Base-by-base conservation (phyloP, 2,329 filamentous ascomycete genomes). In the Pezicula radicicola region DNA sequence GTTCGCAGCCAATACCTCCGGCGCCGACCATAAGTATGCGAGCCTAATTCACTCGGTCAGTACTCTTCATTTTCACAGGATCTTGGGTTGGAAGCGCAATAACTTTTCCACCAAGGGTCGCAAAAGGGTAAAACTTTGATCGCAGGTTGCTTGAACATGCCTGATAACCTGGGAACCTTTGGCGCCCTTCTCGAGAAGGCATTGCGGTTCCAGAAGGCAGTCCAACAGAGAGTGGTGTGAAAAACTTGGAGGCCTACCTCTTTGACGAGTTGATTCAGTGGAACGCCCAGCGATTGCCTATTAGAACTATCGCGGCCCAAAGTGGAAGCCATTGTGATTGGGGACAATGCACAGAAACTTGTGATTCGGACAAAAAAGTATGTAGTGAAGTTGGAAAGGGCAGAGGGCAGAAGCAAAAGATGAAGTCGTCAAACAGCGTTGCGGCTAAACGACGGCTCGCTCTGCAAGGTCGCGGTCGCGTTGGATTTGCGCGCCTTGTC, bases 1-100 rank as follows among this genome's bases (percentile, higher is more conserved):
- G 80, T 74, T 99, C 94, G 74, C 94, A 99, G 62, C 94, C 94
- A 67, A 99, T 99, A 56, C 94, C 94, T 56, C 94, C 94, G 51
- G 94, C 94, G 64, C 94, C 94, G 52, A 99, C 93, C 78, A 99
- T 91, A 53, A 99, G 79, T 49, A 97, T 87, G 57, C 87, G 88
- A 55, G 91, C 83, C 91, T 96, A 72, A 54, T 55, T 52, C 50
- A 46, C 54, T 40, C 40, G 44, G 65, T 76, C 64, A 75, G 72
- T 64, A 19, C 25, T 27, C 41, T 44, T 46, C 41, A 47, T 33
- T 37, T 54, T 53, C 47, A 55, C 43, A 45, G 46, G 46, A 42
- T 49, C 19, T 21, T 16, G n/a, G 37, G 5, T 16, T 40, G 10
- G 37, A 48, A 15, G 1, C 12, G n/a, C 5, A 40, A 40, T 4